Base-by-base conservation (phyloP, 2,329 filamentous ascomycete species). In the Colletotrichum theobromicola region DNA sequence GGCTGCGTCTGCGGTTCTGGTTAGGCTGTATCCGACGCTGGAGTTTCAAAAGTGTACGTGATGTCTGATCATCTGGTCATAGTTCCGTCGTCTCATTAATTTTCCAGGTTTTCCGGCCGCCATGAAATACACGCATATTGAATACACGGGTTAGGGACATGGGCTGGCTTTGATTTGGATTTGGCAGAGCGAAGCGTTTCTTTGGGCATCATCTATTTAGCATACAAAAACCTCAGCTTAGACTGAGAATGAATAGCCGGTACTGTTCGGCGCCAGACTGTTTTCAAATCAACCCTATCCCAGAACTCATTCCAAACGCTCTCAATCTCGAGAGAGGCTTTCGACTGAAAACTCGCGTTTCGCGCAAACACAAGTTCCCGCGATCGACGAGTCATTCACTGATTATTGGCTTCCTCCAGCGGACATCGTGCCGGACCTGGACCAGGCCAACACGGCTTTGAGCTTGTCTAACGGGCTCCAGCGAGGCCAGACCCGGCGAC, bases 1-100 rank as follows among this genome's bases (percentile, higher is more conserved):
- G 72, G 72, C 32, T 75, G 72, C 28, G 68, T 72, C n/a, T 75
- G 72, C 21, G 72, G 68, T n/a, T 75, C 72, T 21, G 72, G 72
- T 10, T 75, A 58, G n/a, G 26, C 8, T 12, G 26, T 2, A 7
- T 10, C 24, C 30, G 24, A 10, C 21, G 13, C 6, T 26, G 64
- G 16, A 30, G 16, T 72, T 46, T 58, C 58, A 37, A 16, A 42
- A 62, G 57, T 35, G 67, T 74, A 32, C 35, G 71, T 61, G 63
- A 24, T 13, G 46, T 28, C 60, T 26, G 5, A 9, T 32, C 21
- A 9, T 21, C 37, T n/a, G 7, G n/a, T 28, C 26, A 7, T 9
- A 8, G 28, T 12, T 26, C 16, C 18, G 30, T 24, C 65, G 28
- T 58, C 70, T 72, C 65, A 69, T 69, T 32, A 62, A 37, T 21